phyloP scores from a whole-genome alignment of 2,329 filamentous ascomycete genomes.

The Paecilomyces niveus region DNA sequence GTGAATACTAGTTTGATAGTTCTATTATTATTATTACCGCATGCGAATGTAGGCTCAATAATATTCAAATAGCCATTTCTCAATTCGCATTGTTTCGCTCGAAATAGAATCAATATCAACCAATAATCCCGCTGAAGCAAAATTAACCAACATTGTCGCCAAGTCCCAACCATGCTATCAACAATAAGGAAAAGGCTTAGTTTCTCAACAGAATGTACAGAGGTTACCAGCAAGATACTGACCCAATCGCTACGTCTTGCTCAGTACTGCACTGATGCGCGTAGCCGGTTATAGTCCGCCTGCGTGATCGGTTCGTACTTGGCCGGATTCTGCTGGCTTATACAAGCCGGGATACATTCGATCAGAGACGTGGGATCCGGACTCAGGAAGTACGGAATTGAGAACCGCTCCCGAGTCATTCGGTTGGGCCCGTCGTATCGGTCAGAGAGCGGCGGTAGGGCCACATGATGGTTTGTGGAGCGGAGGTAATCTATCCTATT shows the following conservation, averaged over 20 bases:
- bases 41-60: neutral
- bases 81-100: neutral
- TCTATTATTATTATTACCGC: neutral
- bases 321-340: slow-evolving; percentile 34
- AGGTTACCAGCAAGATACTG: neutral
- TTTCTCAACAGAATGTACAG: neutral
- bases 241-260: neutral
- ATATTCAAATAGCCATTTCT: neutral
- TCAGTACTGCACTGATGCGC: slow-evolving; percentile 24
- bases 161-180: too few species aligned
- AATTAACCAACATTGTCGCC: too few species aligned
- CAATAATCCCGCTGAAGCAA: neutral
- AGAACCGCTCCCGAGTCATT: slow-evolving; percentile 48
- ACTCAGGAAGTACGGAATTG: slow-evolving; percentile 54
- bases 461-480: slow-evolving; percentile 50
- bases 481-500: slow-evolving; percentile 38
- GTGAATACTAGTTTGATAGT: neutral
- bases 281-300: slow-evolving; percentile 29
- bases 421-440: slow-evolving; percentile 30
- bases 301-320: slow-evolving; percentile 47
- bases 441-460: slow-evolving; percentile 35
- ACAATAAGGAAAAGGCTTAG: neutral
- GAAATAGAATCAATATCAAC: neutral
- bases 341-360: slow-evolving; percentile 46
- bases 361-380: slow-evolving; percentile 46